A percentile compares a stretch with the other conserved stretches of the same genome.
These are phyloP conservation scores for Cyphellophora europaea DNA, from an alignment of 2,329 filamentous ascomycete species.

Conservation along the genomic window DNA sequence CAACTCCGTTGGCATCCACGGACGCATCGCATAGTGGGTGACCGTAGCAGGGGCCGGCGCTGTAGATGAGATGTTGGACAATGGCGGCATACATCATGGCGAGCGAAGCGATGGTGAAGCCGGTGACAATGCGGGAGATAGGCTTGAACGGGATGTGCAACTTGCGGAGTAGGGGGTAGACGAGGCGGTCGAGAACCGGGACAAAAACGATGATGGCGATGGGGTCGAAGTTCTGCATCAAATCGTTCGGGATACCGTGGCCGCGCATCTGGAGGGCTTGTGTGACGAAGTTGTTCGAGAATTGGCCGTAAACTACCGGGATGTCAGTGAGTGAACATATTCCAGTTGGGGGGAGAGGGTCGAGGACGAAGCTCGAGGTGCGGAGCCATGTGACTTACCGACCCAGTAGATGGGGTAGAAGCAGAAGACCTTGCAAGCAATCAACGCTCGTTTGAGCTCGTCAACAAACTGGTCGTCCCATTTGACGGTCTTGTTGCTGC, in stretches of 20 bases:
- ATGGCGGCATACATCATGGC: conserved; percentile 55
- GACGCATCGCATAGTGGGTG: conserved; percentile 23
- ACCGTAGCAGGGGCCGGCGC: conserved; percentile 10
- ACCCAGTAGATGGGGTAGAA: conserved; percentile 55
- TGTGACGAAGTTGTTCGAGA: conserved; percentile 16
- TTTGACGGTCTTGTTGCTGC: conserved; percentile 31
- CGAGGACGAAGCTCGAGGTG: conserved; percentile 32
- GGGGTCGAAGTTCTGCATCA: conserved; percentile 67
- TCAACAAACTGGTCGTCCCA: conserved; percentile 67
- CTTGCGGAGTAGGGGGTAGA: conserved; percentile 61
- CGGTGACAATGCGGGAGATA: conserved; percentile 64
- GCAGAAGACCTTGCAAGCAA: conserved; percentile 62
- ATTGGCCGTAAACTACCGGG: conserved; percentile 17
- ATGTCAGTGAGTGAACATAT: no score
- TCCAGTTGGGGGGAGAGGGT: conserved; percentile 45
- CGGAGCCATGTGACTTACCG: not conserved
- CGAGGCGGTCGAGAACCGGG: conserved; percentile 56
- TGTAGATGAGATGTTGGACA: conserved; percentile 49
- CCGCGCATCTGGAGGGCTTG: conserved; percentile 49
- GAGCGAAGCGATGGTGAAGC: conserved; percentile 56
- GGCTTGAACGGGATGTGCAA: conserved; percentile 59
- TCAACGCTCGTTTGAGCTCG: conserved; percentile 56
- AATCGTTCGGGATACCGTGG: conserved; percentile 66
- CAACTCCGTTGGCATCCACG: conserved; percentile 22
- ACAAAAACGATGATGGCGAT: conserved; percentile 68